These are phyloP conservation scores for Fonsecaea monophora DNA, from an alignment of 2,329 filamentous ascomycete species.

Conservation along the genomic window DNA sequence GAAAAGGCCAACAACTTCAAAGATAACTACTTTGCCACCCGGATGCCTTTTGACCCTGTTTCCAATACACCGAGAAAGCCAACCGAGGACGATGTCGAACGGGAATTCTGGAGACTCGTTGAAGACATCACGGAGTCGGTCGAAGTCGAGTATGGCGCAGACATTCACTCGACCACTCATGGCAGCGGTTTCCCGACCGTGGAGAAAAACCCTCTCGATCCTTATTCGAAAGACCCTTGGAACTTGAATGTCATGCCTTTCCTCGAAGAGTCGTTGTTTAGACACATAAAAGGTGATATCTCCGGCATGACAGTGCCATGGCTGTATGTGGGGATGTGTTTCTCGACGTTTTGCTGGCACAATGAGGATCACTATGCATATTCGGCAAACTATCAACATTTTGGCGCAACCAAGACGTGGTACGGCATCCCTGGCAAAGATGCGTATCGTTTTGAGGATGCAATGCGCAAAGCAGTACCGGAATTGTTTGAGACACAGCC, in stretches of 20 bases:
- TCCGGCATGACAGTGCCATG: constrained; percentile 99
- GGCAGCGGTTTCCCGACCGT: constrained; percentile 96
- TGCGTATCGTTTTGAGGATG: constrained; percentile 90
- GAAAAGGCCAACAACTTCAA: constrained; percentile 96
- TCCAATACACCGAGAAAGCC: constrained; percentile 80
- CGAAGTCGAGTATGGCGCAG: constrained; percentile 96
- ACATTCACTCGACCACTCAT: constrained; percentile 97
- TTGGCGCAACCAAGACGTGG: constrained; percentile 98
- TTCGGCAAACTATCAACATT: constrained; percentile 97
- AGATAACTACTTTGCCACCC: constrained; percentile 87
- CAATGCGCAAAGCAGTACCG: constrained; percentile 93
- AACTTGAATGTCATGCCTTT: constrained; percentile 93
- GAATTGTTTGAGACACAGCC: constrained; percentile 97
- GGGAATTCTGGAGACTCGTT: constrained; percentile 95
- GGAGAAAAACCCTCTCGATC: constrained; percentile 84
- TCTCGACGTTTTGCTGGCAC: constrained; percentile 99
- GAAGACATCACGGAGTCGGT: constrained; percentile 94
- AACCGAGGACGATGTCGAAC: constrained; percentile 93
- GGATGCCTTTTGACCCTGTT: constrained; percentile 85
- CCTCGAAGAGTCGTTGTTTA: constrained; percentile 88
- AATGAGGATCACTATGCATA: constrained; percentile 98
- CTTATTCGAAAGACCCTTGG: constrained; percentile 90
- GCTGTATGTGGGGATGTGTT: constrained; percentile 99
- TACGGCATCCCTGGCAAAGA: constrained; percentile 96
- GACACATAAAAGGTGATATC: constrained; percentile 97